Percentiles rank a stretch among this genome's conserved stretches.
Evolutionary conservation across 2,329 filamentous ascomycete species (phyloP).

Genomic region (Alternaria arborescens): DNA sequence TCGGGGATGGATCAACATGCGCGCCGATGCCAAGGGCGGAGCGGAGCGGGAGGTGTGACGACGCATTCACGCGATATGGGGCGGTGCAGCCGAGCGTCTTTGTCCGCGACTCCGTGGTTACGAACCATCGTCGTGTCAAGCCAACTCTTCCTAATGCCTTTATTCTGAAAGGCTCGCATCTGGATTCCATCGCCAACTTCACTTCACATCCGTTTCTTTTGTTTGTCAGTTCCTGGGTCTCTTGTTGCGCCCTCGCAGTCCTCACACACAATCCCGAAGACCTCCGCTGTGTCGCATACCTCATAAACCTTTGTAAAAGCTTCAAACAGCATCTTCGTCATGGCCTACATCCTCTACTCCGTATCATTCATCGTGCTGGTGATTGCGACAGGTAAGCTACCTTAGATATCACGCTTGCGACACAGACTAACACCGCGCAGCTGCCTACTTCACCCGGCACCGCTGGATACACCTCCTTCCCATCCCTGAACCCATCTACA

Average conservation of each 20-base stretch:
- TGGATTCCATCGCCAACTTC: conserved; percentile 13
- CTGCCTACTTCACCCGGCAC: conserved; percentile 80
- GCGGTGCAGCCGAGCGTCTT: conserved; percentile 23
- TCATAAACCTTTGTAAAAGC: conserved; percentile 7
- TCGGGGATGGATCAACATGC: conserved; percentile 33
- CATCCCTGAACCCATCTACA: conserved; percentile 72
- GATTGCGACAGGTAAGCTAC: conserved; percentile 69
- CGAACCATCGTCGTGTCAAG: conserved; percentile 13
- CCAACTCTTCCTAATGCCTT: conserved; percentile 7
- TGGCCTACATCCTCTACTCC: conserved; percentile 84
- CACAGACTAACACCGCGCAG: conserved; percentile 51
- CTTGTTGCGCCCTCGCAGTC: conserved; percentile 13
- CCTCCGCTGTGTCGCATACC: conserved; percentile 23
- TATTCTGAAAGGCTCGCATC: conserved; percentile 9
- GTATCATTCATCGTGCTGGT: conserved; percentile 76
- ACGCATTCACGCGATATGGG: conserved; percentile 21
- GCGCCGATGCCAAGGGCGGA: conserved; percentile 20
- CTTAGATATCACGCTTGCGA: conserved; percentile 9
- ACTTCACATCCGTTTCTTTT: conserved; percentile 20
- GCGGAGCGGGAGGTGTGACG: conserved; percentile 23
- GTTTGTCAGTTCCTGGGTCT: conserved; percentile 10
- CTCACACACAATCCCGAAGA: conserved; percentile 25
- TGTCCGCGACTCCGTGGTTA: conserved; percentile 21
- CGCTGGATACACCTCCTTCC: conserved; percentile 78
- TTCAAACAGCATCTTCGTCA: conserved; percentile 52